A percentile compares a stretch with the other conserved stretches of the same genome.
These are phyloP conservation scores for Tetrahymena malaccensis DNA, from an alignment of 73 alveolate species.

Conservation along the genomic window DNA sequence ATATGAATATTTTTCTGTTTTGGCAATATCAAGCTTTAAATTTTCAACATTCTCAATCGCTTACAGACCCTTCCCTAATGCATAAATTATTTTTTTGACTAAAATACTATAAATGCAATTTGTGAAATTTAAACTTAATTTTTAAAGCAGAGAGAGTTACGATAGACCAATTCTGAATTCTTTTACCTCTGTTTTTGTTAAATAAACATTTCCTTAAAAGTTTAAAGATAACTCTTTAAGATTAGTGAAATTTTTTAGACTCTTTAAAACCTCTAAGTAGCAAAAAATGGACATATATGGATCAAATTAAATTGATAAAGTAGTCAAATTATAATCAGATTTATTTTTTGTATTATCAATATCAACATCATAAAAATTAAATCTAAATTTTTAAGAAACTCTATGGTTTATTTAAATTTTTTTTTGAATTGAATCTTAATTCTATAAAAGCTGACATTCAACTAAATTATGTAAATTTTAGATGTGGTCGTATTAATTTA, in stretches of 20 bases:
- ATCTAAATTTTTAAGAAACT: neutral
- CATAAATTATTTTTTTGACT: neutral
- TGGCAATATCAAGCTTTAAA: neutral
- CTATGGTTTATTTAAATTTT: neutral
- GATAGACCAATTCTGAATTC: neutral
- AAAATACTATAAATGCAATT: neutral
- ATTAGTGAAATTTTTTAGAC: neutral
- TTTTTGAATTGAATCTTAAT: neutral
- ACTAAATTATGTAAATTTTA: neutral
- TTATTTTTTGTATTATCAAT: neutral
- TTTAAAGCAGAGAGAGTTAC: neutral
- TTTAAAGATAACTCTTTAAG: neutral
- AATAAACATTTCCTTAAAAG: neutral
- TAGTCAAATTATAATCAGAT: neutral
- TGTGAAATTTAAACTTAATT: neutral
- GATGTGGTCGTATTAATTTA: neutral
- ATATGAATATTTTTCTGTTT: neutral
- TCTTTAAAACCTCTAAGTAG: neutral
- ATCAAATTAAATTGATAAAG: neutral
- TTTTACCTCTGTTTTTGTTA: neutral
- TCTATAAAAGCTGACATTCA: neutral
- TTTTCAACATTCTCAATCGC: neutral
- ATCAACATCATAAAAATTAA: neutral
- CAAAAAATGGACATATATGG: neutral
- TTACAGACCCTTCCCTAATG: neutral